Evolutionary conservation across 805 yeast species (phyloP), one percentile per base, ranked within the genome.

Genomic region (Starmerella sp.): DNA sequence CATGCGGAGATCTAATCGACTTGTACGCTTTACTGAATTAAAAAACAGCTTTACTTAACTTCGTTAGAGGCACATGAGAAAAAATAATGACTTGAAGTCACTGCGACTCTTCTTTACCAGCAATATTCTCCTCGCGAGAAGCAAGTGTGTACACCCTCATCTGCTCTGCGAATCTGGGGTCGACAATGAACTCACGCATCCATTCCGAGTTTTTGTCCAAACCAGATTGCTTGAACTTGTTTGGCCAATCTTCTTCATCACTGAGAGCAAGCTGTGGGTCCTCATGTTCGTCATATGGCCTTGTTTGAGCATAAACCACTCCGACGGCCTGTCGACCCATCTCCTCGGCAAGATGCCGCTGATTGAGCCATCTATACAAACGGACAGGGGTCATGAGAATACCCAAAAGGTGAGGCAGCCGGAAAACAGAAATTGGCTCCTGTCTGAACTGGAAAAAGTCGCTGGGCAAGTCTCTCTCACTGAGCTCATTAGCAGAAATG

Each of bases 181-280:
- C 97, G 32, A 79, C 79, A 7, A 66, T 73, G 48, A 90, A 71
- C 31, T 84, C 90, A 64, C 81, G 81, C 54, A 83, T 81, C 98
- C 98, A 91, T 67, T 91, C 97, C 60, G 95, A 84, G 42, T 78
- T 72, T 60, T 80, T 83, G 52, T 80, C 84, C 48, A 69, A 66
- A n/a, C 96, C 95, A 56, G 75, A 77, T 60, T 80, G 76, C 36
- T 86, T 84, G 96, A 97, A 91, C 55, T 77, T 76, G 53, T 36
- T 69, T 13, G 96, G 96, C 97, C 97, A 91, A 60, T 86, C 91
- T 6, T 68, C 64, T 66, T 90, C 96, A 67, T 89, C 96, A 43
- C 73, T 80, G 17, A 66, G 65, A 14, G 77, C 78, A 56, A 71
- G 67, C 31, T 69, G 69, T 15, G 69, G 65, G 54, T 80, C 81